These are phyloP conservation scores for Blastobotrys indianensis DNA, from an alignment of 1,139 yeast genomes.

Conservation along the genomic window DNA sequence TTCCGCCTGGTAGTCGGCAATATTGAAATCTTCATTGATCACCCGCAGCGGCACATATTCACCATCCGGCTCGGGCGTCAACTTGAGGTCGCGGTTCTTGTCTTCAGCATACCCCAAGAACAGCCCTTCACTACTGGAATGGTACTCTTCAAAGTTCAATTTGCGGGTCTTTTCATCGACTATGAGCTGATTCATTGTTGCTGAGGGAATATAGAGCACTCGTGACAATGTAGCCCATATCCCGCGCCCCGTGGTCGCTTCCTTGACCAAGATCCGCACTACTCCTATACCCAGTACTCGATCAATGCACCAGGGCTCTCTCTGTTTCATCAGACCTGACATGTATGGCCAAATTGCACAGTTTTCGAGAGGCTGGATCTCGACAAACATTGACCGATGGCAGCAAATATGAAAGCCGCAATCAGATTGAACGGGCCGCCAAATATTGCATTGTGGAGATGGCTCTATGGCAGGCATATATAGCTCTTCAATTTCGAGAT, in stretches of 20 bases:
- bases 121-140: no score
- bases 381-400: slow-evolving; percentile 11
- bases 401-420: slow-evolving; percentile 12
- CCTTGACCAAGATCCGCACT: slow-evolving; percentile 5
- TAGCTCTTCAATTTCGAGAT: no score
- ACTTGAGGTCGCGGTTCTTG: no score
- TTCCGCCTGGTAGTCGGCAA: no score
- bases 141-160: no score
- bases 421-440: slow-evolving; percentile 9
- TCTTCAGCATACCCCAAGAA: no score
- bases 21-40: not conserved
- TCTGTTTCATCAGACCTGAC: not conserved
- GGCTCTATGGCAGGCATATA: not conserved
- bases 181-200: slow-evolving; percentile 11
- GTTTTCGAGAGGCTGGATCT: slow-evolving; percentile 1
- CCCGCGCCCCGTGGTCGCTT: slow-evolving; percentile 4
- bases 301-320: no score
- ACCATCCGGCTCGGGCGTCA: not conserved
- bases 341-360: not conserved
- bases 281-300: slow-evolving; percentile 12
- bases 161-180: not conserved
- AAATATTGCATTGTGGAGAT: slow-evolving; percentile 9
- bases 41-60: slow-evolving; percentile 7
- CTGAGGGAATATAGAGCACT: slow-evolving; percentile 12
- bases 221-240: slow-evolving; percentile 7